These are phyloP conservation scores for Acanthamoeba healyi DNA, from an alignment of 208 protist species.

Conservation along the genomic window DNA sequence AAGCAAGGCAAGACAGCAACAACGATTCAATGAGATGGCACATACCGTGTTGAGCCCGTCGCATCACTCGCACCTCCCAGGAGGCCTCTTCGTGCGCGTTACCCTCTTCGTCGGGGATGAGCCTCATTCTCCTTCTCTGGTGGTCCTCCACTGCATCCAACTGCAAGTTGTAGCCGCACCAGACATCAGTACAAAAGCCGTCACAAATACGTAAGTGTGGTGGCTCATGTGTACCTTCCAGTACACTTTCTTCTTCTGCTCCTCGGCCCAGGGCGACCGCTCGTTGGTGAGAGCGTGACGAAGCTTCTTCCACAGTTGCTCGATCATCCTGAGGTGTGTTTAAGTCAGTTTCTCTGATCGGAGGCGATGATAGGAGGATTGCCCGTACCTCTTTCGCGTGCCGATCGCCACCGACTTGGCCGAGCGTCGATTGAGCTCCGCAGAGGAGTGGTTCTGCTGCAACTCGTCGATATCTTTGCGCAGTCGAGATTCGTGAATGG, in stretches of 20 bases:
- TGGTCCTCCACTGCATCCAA: not conserved
- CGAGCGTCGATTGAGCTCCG: not conserved
- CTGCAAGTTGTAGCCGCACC: no score
- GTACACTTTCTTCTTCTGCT: not conserved
- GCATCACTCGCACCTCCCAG: not conserved
- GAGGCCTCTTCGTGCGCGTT: not conserved
- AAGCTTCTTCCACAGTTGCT: slow-evolving; percentile 27
- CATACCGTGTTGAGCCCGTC: not conserved
- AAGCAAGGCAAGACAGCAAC: no score
- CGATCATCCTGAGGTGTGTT: slow-evolving; percentile 30
- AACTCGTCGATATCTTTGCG: slow-evolving; percentile 11
- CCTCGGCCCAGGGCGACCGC: slow-evolving; percentile 37
- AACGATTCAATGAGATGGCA: no score
- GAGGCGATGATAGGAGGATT: not conserved
- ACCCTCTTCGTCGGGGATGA: not conserved
- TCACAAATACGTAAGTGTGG: no score
- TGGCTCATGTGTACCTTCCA: slow-evolving; percentile 62
- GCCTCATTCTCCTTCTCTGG: not conserved
- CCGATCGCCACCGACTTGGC: not conserved
- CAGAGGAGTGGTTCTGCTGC: not conserved
- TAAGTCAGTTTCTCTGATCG: no score
- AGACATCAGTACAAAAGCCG: no score
- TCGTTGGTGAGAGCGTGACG: not conserved
- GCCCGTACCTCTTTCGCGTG: not conserved
- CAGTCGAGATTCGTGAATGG: slow-evolving; percentile 1